Evolutionary conservation across 306 rosid genomes (phyloP).

Genomic region (Hylodesmum podocarpum): DNA sequence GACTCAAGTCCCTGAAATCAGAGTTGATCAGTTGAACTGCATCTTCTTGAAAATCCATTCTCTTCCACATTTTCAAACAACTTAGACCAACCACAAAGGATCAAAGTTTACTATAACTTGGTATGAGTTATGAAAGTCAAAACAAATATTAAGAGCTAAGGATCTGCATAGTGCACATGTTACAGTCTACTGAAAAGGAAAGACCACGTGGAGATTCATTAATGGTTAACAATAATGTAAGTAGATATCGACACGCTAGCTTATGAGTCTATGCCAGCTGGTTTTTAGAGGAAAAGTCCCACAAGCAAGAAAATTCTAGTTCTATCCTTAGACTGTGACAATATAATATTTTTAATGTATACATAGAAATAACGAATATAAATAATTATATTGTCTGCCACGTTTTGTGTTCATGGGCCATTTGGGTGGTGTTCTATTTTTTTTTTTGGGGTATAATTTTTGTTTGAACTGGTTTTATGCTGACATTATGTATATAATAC

Average conservation of each 20-base stretch:
- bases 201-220: conserved; percentile 1
- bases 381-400: no score
- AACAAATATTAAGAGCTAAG: background rate
- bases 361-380: no score
- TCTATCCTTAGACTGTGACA: no score
- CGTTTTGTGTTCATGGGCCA: no score
- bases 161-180: background rate
- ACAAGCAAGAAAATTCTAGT: background rate
- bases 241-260: background rate
- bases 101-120: background rate
- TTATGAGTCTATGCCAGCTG: background rate
- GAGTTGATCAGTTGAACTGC: conserved; percentile 46
- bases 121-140: background rate
- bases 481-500: background rate
- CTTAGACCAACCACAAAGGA: background rate
- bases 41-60: conserved; percentile 23
- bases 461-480: background rate
- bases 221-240: background rate
- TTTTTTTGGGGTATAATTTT: background rate
- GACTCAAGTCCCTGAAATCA: conserved; percentile 59
- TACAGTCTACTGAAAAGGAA: background rate
- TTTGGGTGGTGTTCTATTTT: no score
- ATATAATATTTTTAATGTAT: no score
- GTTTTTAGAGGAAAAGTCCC: background rate
- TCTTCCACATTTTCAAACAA: conserved; percentile 24